These are phyloP conservation scores for Bocquillonia castaneifolia DNA, from an alignment of 441 rosid species.

Conservation along the genomic window DNA sequence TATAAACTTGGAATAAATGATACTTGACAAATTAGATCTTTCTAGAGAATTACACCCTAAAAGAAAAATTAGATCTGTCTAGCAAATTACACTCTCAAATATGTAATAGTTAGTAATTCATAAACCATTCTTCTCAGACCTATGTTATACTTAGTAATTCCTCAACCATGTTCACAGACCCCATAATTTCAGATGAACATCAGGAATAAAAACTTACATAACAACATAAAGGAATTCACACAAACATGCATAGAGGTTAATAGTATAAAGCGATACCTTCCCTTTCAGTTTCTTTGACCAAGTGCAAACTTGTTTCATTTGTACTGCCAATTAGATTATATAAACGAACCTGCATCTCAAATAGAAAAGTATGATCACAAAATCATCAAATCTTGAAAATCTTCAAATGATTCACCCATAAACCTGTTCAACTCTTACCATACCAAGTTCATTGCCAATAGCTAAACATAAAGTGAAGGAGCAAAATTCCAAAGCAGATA, in stretches of 20 bases:
- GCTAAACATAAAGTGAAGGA: constrained; percentile 56
- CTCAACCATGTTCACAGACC: not conserved
- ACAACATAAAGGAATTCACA: constrained; percentile 6
- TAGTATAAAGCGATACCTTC: constrained; percentile 42
- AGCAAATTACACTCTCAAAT: not conserved
- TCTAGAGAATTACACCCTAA: too few species aligned
- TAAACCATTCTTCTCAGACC: not conserved
- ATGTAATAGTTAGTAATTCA: constrained; percentile 1
- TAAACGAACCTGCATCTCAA: constrained; percentile 49
- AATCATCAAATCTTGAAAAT: constrained; percentile 14
- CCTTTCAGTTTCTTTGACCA: constrained; percentile 54
- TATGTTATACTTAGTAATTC: constrained; percentile 1
- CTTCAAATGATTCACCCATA: constrained; percentile 16
- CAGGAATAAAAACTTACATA: not conserved
- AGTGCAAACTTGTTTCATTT: constrained; percentile 43
- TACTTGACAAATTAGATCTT: not conserved
- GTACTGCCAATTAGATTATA: constrained; percentile 45
- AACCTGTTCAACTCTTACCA: constrained; percentile 54
- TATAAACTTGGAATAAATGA: not conserved
- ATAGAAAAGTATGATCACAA: constrained; percentile 28
- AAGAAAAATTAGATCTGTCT: not conserved
- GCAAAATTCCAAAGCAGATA: constrained; percentile 68
- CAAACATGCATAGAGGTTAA: not conserved
- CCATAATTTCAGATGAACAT: constrained; percentile 11
- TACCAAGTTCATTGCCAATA: constrained; percentile 68